Evolutionary conservation across 169 alveolate genomes (phyloP), one percentile per base, ranked within the genome.

Genomic region (Toxoplasma gondii): DNA sequence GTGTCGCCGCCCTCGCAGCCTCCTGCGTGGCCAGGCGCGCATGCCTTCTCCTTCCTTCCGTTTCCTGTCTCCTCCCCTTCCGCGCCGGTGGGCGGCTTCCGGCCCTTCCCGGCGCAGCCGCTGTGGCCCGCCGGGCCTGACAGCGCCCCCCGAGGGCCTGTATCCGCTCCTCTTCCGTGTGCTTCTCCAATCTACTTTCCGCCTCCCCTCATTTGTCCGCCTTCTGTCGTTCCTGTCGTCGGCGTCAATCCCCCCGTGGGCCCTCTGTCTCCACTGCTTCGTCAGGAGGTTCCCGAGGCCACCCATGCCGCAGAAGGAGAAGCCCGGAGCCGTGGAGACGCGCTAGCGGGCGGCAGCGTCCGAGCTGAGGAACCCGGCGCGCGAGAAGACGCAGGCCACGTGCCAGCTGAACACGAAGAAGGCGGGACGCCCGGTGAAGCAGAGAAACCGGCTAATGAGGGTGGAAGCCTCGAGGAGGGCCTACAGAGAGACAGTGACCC

Each of bases 121-220:
- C 74, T 27, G 74, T 22, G 74, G 34, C 22, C 74, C 22, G 74
- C 9, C 1, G 74, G 74, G 31, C 34, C 74, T 4, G 74, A 16
- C 24, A 31, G 74, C 34, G 9, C 31, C 5, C 86, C 39, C 7
- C 49, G 86, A 7, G 39, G 27, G 49, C n/a, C 24, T n/a, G 19
- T 78, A 12, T 38, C 86, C 45, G 5, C 49, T 78, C n/a, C 39
- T 36, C 39, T n/a, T n/a, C 86, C 45, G 19, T n/a, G 22, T 10
- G 5, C 86, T 31, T n/a, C 86, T 1, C 45, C 39, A 10, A 78
- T 78, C 49, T 78, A 36, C 45, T 78, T 78, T n/a, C 86, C 86
- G 4, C 86, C 86, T 4, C 86, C 86, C 1, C 45, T 78, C 39
- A n/a, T 78, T n/a, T 78, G 86, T 45, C 86, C 86, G 43, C 86